Percentiles rank a stretch among this genome's conserved stretches.
phyloP scores from a whole-genome alignment of 768 basidiomycete species.

The Suillus subaureus region DNA sequence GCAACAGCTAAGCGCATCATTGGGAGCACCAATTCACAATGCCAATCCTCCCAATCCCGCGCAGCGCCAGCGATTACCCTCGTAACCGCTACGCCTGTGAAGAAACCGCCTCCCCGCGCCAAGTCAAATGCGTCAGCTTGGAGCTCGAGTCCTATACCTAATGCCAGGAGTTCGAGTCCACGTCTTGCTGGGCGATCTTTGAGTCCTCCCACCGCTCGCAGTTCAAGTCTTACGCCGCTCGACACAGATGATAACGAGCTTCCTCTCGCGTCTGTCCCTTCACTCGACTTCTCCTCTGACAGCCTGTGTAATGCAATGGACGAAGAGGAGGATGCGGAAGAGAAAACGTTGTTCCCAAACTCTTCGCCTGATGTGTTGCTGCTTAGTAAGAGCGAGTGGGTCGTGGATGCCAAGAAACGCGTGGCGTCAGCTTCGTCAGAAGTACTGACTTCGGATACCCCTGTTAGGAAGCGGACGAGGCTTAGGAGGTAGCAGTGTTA shows the following conservation, averaged over 20 bases:
- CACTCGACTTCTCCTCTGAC: background rate
- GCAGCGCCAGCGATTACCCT: constrained; percentile 35
- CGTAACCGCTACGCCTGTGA: constrained; percentile 59
- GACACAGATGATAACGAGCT: constrained; percentile 3
- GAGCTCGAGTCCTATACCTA: constrained; percentile 2
- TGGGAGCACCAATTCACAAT: background rate
- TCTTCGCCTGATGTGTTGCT: constrained; percentile 47
- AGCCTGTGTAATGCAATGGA: constrained; percentile 10
- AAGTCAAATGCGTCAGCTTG: constrained; percentile 15
- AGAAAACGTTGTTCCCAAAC: constrained; percentile 42
- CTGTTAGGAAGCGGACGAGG: constrained; percentile 28
- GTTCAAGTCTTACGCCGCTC: constrained; percentile 11
- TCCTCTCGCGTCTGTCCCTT: background rate
- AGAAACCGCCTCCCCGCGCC: constrained; percentile 24
- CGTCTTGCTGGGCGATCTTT: background rate
- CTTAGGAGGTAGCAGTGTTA: background rate
- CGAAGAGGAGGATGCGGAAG: constrained; percentile 36
- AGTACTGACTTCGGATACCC: constrained; percentile 18
- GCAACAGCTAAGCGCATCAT: constrained; percentile 12
- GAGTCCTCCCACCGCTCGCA: background rate
- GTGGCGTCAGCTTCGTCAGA: constrained; percentile 26
- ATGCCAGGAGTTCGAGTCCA: background rate
- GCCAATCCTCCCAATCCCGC: constrained; percentile 6
- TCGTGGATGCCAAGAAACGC: constrained; percentile 23
- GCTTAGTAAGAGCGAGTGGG: constrained; percentile 16